Evolutionary conservation across 2,329 filamentous ascomycete species (phyloP).

Genomic region (Akanthomyces lecanii): DNA sequence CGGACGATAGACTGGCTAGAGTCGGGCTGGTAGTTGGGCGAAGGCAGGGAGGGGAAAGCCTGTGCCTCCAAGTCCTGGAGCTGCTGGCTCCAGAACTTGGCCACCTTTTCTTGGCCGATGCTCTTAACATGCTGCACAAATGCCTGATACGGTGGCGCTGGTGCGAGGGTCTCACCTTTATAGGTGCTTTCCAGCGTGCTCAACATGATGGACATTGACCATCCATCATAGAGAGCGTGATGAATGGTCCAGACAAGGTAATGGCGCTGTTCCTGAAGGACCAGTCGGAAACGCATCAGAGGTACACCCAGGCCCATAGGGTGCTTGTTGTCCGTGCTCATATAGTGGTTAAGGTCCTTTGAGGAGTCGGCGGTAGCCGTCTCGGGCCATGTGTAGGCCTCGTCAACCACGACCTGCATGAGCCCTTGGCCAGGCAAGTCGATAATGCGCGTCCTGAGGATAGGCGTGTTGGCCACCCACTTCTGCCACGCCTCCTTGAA

Average conservation of each 20-base stretch:
- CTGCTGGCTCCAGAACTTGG: not conserved
- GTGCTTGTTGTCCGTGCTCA: not conserved
- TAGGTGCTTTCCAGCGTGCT: constrained; percentile 19
- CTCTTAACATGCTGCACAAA: constrained; percentile 36
- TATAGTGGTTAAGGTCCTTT: not conserved
- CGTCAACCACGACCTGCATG: constrained; percentile 4
- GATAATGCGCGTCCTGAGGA: constrained; percentile 18
- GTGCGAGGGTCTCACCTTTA: constrained; percentile 24
- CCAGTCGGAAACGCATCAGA: constrained; percentile 17
- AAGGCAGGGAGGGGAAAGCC: not conserved
- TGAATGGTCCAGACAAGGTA: constrained; percentile 22
- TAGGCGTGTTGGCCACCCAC: constrained; percentile 16
- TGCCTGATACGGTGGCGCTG: constrained; percentile 30
- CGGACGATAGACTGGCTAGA: constrained; percentile 12
- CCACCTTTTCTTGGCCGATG: not conserved
- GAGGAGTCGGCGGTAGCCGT: not conserved
- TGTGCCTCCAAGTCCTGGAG: not conserved
- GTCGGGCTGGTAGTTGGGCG: constrained; percentile 8
- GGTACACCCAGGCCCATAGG: constrained; percentile 19
- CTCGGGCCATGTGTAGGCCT: not conserved
- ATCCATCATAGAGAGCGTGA: constrained; percentile 51
- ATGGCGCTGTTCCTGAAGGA: not conserved
- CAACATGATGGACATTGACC: constrained; percentile 40
- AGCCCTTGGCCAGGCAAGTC: not conserved
- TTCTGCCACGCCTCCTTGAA: constrained; percentile 20